Evolutionary conservation across 176 grass and related monocot species (phyloP).

Genomic region (Oryza australiensis): DNA sequence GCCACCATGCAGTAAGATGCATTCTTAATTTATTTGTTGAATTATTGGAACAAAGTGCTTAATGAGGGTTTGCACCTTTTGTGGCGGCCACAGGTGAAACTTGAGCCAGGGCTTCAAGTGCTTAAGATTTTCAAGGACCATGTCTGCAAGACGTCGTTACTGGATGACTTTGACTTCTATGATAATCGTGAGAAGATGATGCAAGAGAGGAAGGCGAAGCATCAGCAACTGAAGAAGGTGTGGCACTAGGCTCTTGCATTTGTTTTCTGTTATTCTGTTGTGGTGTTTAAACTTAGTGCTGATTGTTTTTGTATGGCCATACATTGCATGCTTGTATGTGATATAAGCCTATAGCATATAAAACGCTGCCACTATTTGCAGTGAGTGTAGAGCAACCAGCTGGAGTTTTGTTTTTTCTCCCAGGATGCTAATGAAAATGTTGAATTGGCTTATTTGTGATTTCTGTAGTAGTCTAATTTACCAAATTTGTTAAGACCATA

Average conservation of each 20-base stretch:
- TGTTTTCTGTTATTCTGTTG: neutral
- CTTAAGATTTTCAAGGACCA: conserved; percentile 90
- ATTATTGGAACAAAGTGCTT: conserved; percentile 23
- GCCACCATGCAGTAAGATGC: neutral
- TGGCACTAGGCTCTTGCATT: neutral
- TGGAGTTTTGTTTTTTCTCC: conserved; percentile 5
- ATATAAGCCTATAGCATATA: neutral
- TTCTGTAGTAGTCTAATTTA: neutral
- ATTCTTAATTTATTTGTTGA: neutral
- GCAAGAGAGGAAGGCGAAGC: conserved; percentile 76
- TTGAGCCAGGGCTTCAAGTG: conserved; percentile 78
- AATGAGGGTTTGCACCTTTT: neutral
- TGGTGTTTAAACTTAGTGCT: neutral
- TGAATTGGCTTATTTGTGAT: neutral
- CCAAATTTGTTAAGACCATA: neutral
- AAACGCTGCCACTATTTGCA: neutral
- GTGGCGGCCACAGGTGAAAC: conserved; percentile 66
- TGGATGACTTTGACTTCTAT: conserved; percentile 88
- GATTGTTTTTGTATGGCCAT: neutral
- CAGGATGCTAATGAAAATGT: neutral
- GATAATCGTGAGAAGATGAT: conserved; percentile 88
- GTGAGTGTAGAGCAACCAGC: neutral
- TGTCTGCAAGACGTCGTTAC: conserved; percentile 74
- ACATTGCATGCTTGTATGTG: neutral
- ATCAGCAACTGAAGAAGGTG: conserved; percentile 85